Percentiles rank a stretch among this genome's conserved stretches.
Evolutionary conservation across 495 filamentous ascomycete genomes (phyloP).

Genomic region (Neurospora sp.): DNA sequence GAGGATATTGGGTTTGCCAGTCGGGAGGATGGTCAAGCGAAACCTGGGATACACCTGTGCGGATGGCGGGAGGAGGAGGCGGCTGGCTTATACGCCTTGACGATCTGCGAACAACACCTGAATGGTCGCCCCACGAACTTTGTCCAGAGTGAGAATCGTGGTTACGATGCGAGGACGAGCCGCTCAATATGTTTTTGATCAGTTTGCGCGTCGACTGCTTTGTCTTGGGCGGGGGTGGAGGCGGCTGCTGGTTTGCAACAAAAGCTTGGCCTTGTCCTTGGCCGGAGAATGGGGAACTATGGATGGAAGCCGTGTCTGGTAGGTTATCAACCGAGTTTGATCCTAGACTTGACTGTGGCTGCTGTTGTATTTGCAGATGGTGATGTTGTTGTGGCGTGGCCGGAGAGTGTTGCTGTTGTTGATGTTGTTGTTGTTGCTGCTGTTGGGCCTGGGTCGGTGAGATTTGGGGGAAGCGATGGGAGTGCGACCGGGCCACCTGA

Average conservation of each 20-base stretch:
- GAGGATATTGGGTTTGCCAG: constrained; percentile 23
- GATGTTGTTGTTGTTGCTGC: constrained; percentile 16
- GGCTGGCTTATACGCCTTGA: constrained; percentile 40
- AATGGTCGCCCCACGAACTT: constrained; percentile 30
- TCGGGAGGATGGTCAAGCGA: constrained; percentile 26
- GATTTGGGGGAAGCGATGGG: constrained; percentile 22
- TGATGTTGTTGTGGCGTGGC: constrained; percentile 17
- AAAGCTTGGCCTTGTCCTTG: constrained; percentile 15
- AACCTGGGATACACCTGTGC: constrained; percentile 31
- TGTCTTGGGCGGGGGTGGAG: constrained; percentile 24
- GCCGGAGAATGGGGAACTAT: constrained; percentile 13
- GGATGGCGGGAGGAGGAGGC: constrained; percentile 30
- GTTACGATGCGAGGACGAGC: constrained; percentile 24
- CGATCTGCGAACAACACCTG: constrained; percentile 33
- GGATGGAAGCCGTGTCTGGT: constrained; percentile 15
- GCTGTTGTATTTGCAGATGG: constrained; percentile 16
- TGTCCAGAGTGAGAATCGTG: constrained; percentile 21
- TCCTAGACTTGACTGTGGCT: constrained; percentile 1
- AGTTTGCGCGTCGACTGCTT: constrained; percentile 37
- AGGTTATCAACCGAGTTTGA: constrained; percentile 33
- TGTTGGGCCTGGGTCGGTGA: constrained; percentile 25
- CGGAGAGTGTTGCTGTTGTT: constrained; percentile 16
- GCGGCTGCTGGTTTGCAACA: constrained; percentile 19
- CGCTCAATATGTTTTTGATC: constrained; percentile 36
- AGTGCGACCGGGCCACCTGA: constrained; percentile 27